phyloP scores from a whole-genome alignment of 768 basidiomycete genomes.

The Suillus placidus region DNA sequence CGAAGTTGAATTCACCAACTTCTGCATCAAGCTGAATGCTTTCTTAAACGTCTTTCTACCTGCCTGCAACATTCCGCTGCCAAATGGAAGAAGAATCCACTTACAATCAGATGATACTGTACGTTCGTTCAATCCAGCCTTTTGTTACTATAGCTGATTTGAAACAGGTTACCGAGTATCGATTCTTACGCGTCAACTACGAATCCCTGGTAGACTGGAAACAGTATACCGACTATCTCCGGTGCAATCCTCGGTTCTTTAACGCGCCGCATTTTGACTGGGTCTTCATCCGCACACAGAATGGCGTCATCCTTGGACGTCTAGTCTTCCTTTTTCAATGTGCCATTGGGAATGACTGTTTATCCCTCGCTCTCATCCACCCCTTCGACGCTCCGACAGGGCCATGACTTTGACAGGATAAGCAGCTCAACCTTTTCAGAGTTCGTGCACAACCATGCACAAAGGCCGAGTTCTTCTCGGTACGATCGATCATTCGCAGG shows the following conservation, averaged over 20 bases:
- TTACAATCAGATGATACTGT: constrained; percentile 10
- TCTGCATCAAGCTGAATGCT: constrained; percentile 4
- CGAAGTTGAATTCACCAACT: constrained; percentile 3
- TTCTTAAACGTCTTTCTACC: constrained; percentile 6
- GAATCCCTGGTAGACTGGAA: constrained; percentile 34
- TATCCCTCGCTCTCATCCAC: constrained; percentile 18
- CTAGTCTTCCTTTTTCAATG: constrained; percentile 24
- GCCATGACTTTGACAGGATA: constrained; percentile 19
- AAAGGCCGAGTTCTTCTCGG: constrained; percentile 26
- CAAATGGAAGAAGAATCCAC: not conserved
- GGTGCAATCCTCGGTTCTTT: constrained; percentile 35
- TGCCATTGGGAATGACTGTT: constrained; percentile 10
- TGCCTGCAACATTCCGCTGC: not conserved
- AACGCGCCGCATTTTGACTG: constrained; percentile 28
- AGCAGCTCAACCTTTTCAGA: constrained; percentile 23
- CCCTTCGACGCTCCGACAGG: constrained; percentile 21
- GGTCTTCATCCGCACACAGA: constrained; percentile 28
- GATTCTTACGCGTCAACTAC: constrained; percentile 29
- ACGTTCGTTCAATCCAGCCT: not conserved
- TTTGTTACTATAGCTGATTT: not conserved
- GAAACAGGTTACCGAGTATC: constrained; percentile 28
- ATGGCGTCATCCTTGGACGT: constrained; percentile 18
- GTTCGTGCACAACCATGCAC: constrained; percentile 13
- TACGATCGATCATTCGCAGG: constrained; percentile 33
- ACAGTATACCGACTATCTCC: constrained; percentile 27